Base-by-base conservation (phyloP, 331 rosid genomes). In the Spiraea crenata region DNA sequence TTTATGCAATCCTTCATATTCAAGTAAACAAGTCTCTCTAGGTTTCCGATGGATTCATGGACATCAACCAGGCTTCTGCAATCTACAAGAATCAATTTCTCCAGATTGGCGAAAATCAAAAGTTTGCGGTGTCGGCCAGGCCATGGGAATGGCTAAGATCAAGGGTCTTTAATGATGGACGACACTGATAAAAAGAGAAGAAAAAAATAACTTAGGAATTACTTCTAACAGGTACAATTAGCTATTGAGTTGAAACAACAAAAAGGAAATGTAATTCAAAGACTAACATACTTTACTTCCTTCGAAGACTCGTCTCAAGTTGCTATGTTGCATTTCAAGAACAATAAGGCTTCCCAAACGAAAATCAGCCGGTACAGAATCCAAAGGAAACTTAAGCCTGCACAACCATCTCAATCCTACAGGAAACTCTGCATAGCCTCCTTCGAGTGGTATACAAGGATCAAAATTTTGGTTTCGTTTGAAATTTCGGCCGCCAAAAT, bases 291-390 rank as follows among this genome's bases (percentile, higher is more conserved):
- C 79, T 45, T 67, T 67, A 9, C 16, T 52, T 13, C 40, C 40
- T 10, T 61, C 39, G 51, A 35, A 67, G 54, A 62, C 37, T 25
- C 40, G 37, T 39, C 7, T 38, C 52, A 75, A 6, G 38, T 12
- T 39, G 31, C 69, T 67, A 11, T 25, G 13, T 12, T 50, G 48
- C 68, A 75, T 67, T 46, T 75, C 69, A 57, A 75, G 57, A 20
- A 39, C 45, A 57, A 75, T 72, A 3, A 75, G 31, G 42, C 19
- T 66, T 13, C 19, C 52, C 3, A 57, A 64, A 48, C 11, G 16
- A 57, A 74, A 57, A 11, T 20, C 41, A 39, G 3, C 1, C 3
- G 79, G 79, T 56, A 74, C 38, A 16, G 25, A 74, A 0, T 10
- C 38, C 35, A 42, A 17, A 42, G 52, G 17, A 31, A 63, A 63